phyloP scores from a whole-genome alignment of 805 yeast species.

The Metschnikowia lochheadii region DNA sequence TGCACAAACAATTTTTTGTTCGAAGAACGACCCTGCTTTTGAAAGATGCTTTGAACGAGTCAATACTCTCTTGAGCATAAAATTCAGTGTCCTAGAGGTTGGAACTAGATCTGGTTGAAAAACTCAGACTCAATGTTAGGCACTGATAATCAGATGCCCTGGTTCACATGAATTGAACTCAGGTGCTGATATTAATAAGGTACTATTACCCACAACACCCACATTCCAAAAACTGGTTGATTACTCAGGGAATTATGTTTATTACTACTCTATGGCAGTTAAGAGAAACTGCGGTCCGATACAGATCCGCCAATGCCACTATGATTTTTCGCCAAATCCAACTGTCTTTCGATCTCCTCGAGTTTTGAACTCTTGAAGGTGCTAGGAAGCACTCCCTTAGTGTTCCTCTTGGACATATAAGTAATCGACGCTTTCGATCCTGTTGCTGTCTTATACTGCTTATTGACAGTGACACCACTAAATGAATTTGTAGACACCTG shows the following conservation, averaged over 20 bases:
- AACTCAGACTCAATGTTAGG: not conserved
- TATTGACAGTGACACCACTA: conserved; percentile 49
- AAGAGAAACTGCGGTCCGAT: conserved; percentile 4
- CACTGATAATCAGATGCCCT: not conserved
- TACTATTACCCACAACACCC: not conserved
- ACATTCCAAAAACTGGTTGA: not conserved
- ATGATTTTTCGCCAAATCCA: conserved; percentile 19
- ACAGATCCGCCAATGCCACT: conserved; percentile 7
- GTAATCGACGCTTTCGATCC: conserved; percentile 58
- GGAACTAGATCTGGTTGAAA: conserved; percentile 2
- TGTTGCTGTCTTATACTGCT: conserved; percentile 51
- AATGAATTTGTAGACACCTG: conserved; percentile 40
- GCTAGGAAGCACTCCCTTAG: conserved; percentile 19
- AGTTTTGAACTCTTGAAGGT: conserved; percentile 25
- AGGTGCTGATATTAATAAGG: not conserved
- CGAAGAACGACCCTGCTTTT: conserved; percentile 34
- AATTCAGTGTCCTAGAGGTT: not conserved
- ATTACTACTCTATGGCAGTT: not conserved
- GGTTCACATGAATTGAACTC: not conserved
- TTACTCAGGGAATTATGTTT: not conserved
- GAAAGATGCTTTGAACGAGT: conserved; percentile 13
- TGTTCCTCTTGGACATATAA: conserved; percentile 38
- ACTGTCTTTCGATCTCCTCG: conserved; percentile 23
- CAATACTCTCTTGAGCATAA: conserved; percentile 8
- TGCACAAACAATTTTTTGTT: conserved; percentile 28